Percentiles rank a stretch among this genome's conserved stretches.
These are phyloP conservation scores for Melanopsichium pennsylvanicum DNA, from an alignment of 1,284 basidiomycete species.

Conservation along the genomic window DNA sequence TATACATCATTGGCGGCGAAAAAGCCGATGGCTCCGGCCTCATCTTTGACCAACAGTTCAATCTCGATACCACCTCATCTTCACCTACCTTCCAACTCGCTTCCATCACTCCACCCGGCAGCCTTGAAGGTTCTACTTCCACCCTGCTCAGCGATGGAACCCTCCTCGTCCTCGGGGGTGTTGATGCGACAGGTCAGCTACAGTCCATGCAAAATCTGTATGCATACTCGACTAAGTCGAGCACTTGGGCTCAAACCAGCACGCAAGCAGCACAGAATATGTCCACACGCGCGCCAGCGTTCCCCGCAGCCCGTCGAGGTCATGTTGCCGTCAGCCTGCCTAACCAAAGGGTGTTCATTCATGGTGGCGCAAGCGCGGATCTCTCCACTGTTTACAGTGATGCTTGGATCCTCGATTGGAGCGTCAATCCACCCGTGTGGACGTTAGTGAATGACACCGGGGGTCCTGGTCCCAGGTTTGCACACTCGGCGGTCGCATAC, in stretches of 20 bases:
- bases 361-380: constrained; percentile 56
- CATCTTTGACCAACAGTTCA: constrained; percentile 46
- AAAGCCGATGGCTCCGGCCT: constrained; percentile 53
- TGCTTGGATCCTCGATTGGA: constrained; percentile 61
- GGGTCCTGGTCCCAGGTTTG: constrained; percentile 52
- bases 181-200: constrained; percentile 37
- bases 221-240: constrained; percentile 30
- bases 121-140: constrained; percentile 45
- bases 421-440: constrained; percentile 51
- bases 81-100: constrained; percentile 22
- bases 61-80: constrained; percentile 9
- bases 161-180: constrained; percentile 51
- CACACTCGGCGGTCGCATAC: constrained; percentile 57
- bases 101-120: constrained; percentile 24
- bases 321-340: constrained; percentile 59
- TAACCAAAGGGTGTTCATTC: constrained; percentile 52
- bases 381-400: constrained; percentile 53
- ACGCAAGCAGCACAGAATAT: constrained; percentile 6
- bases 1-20: constrained; percentile 58
- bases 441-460: constrained; percentile 25
- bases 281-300: neutral
- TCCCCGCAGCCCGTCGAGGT: constrained; percentile 48
- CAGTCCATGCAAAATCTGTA: constrained; percentile 47
- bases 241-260: constrained; percentile 35
- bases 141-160: constrained; percentile 58